phyloP scores from a whole-genome alignment of 2,329 filamentous ascomycete genomes.

The Thermochaetoides dissita region DNA sequence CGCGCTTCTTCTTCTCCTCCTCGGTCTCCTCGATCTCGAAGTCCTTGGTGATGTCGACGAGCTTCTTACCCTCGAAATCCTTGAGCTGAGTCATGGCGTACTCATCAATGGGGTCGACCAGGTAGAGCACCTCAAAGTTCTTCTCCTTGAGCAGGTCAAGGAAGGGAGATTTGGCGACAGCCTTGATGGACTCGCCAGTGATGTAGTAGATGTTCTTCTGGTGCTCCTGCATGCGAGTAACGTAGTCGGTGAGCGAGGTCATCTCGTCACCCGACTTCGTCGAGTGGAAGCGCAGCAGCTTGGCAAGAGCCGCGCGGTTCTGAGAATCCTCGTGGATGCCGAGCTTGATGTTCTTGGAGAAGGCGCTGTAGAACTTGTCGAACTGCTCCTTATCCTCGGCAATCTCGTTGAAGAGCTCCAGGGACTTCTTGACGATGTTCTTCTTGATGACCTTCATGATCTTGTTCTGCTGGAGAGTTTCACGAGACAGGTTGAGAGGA shows the following conservation, averaged over 20 bases:
- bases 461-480: conserved; percentile 99
- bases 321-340: conserved; percentile 99
- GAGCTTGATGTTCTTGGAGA: conserved; percentile 99
- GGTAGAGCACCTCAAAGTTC: conserved; percentile 98
- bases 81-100: conserved; percentile 99
- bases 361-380: conserved; percentile 99
- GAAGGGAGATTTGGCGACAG: conserved; percentile 96
- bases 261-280: conserved; percentile 96
- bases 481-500: conserved; percentile 97
- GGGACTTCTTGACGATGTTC: conserved; percentile 99
- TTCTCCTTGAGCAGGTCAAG: conserved; percentile 96
- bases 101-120: conserved; percentile 98
- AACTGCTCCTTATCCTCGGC: conserved; percentile 99
- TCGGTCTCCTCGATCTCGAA: conserved; percentile 99
- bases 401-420: conserved; percentile 98
- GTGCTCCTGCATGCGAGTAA: conserved; percentile 98
- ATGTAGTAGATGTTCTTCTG: conserved; percentile 99
- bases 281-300: conserved; percentile 97
- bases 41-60: conserved; percentile 99
- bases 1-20: conserved; percentile 93
- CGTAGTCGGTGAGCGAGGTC: conserved; percentile 91
- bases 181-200: conserved; percentile 98
- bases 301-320: conserved; percentile 85
- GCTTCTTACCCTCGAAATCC: conserved; percentile 99
- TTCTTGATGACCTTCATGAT: conserved; percentile 79